Conservation (phyloP, 2,329 filamentous ascomycete genomes). For the Didymella pinodella region DNA sequence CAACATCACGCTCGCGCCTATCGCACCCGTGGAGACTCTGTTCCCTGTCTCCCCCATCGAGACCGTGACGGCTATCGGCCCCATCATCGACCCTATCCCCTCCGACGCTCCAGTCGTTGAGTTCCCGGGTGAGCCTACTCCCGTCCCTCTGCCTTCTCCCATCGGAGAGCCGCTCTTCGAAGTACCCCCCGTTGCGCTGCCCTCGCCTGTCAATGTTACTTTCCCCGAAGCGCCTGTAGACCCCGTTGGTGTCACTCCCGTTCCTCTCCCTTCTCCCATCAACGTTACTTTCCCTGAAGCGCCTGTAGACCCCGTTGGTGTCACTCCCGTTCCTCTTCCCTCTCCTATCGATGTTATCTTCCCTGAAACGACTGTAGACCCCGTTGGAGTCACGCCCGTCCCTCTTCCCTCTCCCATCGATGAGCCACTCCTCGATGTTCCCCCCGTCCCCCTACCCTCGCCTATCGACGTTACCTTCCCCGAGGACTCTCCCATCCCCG, state of each 20-base stretch:
- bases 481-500: neutral
- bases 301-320: neutral
- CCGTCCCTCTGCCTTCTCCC: conserved; percentile 1
- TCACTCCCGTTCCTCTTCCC: neutral
- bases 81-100: conserved; percentile 12
- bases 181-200: neutral
- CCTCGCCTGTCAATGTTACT: neutral
- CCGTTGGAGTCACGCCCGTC: neutral
- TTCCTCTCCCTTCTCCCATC: neutral
- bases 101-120: conserved; percentile 9
- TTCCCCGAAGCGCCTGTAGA: neutral
- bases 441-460: neutral
- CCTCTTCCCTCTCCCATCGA: neutral
- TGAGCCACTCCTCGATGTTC: neutral
- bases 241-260: neutral
- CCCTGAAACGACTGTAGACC: neutral
- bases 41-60: conserved; percentile 6
- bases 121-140: conserved; percentile 22
- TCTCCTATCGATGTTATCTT: neutral
- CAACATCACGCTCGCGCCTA: neutral
- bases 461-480: neutral
- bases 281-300: neutral
- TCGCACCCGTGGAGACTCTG: neutral
- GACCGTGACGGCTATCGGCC: conserved; percentile 3
- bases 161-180: neutral